phyloP scores from a whole-genome alignment of 805 yeast genomes.

The Ascoidea asiatica region DNA sequence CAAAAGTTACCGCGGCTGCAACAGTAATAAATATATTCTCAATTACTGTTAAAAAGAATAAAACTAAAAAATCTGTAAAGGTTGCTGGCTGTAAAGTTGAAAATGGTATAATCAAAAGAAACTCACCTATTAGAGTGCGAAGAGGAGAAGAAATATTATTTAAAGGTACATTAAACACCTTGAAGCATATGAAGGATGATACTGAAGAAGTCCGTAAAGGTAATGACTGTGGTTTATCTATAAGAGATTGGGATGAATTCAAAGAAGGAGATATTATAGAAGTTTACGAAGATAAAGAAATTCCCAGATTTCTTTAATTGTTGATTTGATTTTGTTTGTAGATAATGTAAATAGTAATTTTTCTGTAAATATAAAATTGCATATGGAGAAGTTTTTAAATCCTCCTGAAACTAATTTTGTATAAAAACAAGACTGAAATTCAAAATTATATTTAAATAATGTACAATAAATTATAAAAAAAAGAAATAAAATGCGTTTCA shows the following conservation, averaged over 20 bases:
- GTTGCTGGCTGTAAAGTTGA: conserved; percentile 84
- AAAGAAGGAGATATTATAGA: conserved; percentile 67
- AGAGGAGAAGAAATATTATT: conserved; percentile 34
- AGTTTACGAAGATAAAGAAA: conserved; percentile 51
- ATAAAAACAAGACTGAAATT: too few relatives aligned
- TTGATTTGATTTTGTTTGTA: too few relatives aligned
- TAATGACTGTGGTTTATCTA: conserved; percentile 77
- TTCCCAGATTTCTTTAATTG: conserved; percentile 36
- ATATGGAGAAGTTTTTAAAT: too few relatives aligned
- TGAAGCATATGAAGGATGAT: conserved; percentile 76
- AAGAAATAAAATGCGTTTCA: too few relatives aligned
- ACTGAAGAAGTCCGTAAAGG: conserved; percentile 70
- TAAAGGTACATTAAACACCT: conserved; percentile 52
- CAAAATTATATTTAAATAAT: too few relatives aligned
- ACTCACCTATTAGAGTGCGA: conserved; percentile 42
- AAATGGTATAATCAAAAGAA: conserved; percentile 52
- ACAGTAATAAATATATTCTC: conserved; percentile 60
- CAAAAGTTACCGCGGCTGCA: conserved; percentile 52
- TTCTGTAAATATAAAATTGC: too few relatives aligned
- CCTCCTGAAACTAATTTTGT: too few relatives aligned
- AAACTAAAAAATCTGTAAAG: conserved; percentile 30
- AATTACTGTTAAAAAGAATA: conserved; percentile 38
- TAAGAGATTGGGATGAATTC: conserved; percentile 54
- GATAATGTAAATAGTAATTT: too few relatives aligned
- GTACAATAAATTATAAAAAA: too few relatives aligned